Evolutionary conservation across 495 filamentous ascomycete species (phyloP).

Genomic region (Penicillium canescens): DNA sequence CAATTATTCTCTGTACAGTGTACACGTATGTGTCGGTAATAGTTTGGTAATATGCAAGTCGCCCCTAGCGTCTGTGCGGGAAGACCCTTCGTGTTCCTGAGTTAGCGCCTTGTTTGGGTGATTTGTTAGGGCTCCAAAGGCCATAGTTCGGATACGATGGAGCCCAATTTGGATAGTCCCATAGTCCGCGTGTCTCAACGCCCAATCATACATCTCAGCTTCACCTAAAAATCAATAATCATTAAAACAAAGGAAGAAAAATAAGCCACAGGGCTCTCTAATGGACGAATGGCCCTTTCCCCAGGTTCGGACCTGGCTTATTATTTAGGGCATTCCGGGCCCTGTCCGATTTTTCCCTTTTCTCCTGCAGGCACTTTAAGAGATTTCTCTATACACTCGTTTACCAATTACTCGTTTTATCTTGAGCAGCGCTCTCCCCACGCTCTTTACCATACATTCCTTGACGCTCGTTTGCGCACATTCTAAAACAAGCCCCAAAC

Average conservation of each 20-base stretch:
- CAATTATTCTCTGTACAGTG: too few relatives aligned
- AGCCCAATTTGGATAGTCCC: constrained; percentile 23
- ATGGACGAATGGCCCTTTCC: constrained; percentile 11
- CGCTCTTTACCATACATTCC: constrained; percentile 21
- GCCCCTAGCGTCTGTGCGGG: constrained; percentile 14
- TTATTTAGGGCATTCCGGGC: constrained; percentile 26
- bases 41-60: too few relatives aligned
- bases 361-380: constrained; percentile 19
- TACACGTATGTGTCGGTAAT: too few relatives aligned
- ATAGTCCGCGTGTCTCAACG: constrained; percentile 8
- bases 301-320: constrained; percentile 12
- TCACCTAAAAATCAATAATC: constrained; percentile 4
- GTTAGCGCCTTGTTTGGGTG: background rate
- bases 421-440: constrained; percentile 31
- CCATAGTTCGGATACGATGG: constrained; percentile 22
- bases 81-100: constrained; percentile 8
- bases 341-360: constrained; percentile 22
- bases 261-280: constrained; percentile 11
- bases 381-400: constrained; percentile 17
- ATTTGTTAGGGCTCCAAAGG: constrained; percentile 3
- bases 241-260: constrained; percentile 6
- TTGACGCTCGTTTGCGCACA: constrained; percentile 29
- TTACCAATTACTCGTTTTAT: constrained; percentile 27
- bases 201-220: constrained; percentile 11
- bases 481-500: constrained; percentile 1